These are phyloP conservation scores for Guyanaporus albipodus DNA, from an alignment of 768 basidiomycete species.

Conservation along the genomic window DNA sequence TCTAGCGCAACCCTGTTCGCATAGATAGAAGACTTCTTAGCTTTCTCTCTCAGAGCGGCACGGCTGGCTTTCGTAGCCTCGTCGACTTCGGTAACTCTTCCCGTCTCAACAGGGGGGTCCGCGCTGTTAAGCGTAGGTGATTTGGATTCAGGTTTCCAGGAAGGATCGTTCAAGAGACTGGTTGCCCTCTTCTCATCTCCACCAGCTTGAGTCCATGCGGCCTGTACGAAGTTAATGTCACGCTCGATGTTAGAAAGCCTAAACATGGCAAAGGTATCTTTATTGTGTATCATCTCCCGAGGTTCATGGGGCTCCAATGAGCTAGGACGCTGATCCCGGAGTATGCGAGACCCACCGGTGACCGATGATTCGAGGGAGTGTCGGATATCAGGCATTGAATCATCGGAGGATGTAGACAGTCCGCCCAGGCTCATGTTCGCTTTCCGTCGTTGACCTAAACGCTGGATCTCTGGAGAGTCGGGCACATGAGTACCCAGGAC, in stretches of 20 bases:
- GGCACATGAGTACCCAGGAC: constrained; percentile 28
- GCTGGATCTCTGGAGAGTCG: constrained; percentile 57
- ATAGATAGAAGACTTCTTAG: constrained; percentile 80
- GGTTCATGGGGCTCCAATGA: constrained; percentile 30
- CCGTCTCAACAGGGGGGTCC: constrained; percentile 36
- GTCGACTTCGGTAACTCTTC: constrained; percentile 68
- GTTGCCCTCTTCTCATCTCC: constrained; percentile 61
- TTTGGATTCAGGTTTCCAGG: constrained; percentile 42
- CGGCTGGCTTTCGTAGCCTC: constrained; percentile 68
- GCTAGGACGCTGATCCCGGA: constrained; percentile 43
- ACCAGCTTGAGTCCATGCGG: constrained; percentile 65
- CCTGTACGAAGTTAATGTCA: constrained; percentile 39
- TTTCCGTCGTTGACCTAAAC: constrained; percentile 47
- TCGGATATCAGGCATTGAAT: constrained; percentile 52
- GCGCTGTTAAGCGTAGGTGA: constrained; percentile 10
- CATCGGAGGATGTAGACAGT: constrained; percentile 63
- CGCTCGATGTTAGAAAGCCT: constrained; percentile 55
- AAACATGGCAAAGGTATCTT: constrained; percentile 49
- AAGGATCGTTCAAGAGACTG: constrained; percentile 50
- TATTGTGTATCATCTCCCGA: constrained; percentile 16
- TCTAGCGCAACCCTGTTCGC: constrained; percentile 58
- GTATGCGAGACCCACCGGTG: constrained; percentile 43
- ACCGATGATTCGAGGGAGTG: constrained; percentile 41
- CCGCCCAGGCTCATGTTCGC: constrained; percentile 36
- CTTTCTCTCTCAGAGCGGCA: constrained; percentile 66